phyloP scores from a whole-genome alignment of 2,329 filamentous ascomycete species.

The Exophiala lecanii-corni region DNA sequence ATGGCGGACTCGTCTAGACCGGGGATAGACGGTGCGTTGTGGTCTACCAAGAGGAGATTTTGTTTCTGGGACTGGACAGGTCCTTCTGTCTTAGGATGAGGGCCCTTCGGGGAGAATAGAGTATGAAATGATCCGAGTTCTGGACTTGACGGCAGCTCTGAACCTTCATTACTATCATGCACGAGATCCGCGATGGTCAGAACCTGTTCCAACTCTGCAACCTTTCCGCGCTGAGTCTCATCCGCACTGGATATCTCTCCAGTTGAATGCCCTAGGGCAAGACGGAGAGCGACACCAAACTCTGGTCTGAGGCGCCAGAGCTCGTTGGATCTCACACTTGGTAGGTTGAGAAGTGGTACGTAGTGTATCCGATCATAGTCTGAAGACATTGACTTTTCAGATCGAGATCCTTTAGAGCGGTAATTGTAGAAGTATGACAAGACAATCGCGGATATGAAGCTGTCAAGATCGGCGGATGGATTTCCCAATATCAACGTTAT shows the following conservation, averaged over 20 bases:
- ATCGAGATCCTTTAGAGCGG: constrained; percentile 9
- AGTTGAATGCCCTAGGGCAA: constrained; percentile 41
- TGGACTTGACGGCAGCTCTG: background rate
- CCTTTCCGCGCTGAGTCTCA: constrained; percentile 26
- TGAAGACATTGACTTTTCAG: background rate
- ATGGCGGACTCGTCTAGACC: constrained; percentile 33
- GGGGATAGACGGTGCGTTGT: constrained; percentile 40
- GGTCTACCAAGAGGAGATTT: constrained; percentile 38
- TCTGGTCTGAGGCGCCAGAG: constrained; percentile 54
- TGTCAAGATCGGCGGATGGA: constrained; percentile 56
- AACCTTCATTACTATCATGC: constrained; percentile 5
- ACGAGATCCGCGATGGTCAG: constrained; percentile 40
- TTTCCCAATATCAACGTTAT: constrained; percentile 42
- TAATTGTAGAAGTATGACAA: constrained; percentile 53
- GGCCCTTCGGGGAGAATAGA: constrained; percentile 7
- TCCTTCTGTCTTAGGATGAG: too few relatives aligned
- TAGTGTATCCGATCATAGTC: constrained; percentile 35
- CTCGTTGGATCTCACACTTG: constrained; percentile 42
- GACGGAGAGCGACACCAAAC: constrained; percentile 52
- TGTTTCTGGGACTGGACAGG: constrained; percentile 5
- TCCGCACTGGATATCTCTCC: constrained; percentile 30
- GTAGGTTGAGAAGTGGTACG: constrained; percentile 56
- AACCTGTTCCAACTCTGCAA: constrained; percentile 30
- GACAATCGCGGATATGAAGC: constrained; percentile 57
- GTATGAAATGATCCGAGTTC: constrained; percentile 1